Base-by-base conservation (phyloP, 257 asterid genomes). In the Cynanchum wilfordii region DNA sequence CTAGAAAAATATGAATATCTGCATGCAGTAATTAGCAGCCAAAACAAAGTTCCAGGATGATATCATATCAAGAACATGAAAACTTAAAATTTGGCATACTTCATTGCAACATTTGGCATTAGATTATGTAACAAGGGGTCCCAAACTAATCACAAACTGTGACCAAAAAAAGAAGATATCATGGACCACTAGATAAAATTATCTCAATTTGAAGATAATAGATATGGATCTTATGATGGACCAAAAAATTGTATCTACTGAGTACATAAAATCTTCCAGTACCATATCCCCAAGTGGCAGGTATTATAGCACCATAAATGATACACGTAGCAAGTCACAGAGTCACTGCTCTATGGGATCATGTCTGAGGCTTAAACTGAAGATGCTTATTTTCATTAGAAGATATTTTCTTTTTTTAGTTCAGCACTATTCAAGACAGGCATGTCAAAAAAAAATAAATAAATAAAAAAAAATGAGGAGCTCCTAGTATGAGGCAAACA, bases 121-220 rank as follows among this genome's bases (percentile, higher is more conserved):
- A 5, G 15, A 29, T 33, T 65, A 68, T 38, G 51, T n/a, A 25
- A 45, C 56, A 75, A 22, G 20, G 66, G 36, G 24, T 73, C 9
- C 9, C 56, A 51, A 49, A 38, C 65, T 20, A 10, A 6, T 62
- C 55, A 24, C 49, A 70, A 33, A 55, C 27, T 25, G 47, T 54
- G 73, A 49, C 52, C 9, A 1, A 22, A 55, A 33, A 3, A 7
- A n/a, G 24, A 73, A 77, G 72, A 66, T 58, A 73, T 40, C 64
- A 38, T 15, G 73, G 69, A 54, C 77, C 82, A 62, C 70, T 29
- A 70, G 29, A 24, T 73, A 75, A 25, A 75, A 73, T 68, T 49
- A 71, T 5, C 45, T 15, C 30, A 68, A 20, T 54, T 42, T 45
- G 70, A 54, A 58, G 71, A 71, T 7, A 50, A 73, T 62, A 67